Conservation (phyloP, 306 rosid genomes). For the Alnus rubra region DNA sequence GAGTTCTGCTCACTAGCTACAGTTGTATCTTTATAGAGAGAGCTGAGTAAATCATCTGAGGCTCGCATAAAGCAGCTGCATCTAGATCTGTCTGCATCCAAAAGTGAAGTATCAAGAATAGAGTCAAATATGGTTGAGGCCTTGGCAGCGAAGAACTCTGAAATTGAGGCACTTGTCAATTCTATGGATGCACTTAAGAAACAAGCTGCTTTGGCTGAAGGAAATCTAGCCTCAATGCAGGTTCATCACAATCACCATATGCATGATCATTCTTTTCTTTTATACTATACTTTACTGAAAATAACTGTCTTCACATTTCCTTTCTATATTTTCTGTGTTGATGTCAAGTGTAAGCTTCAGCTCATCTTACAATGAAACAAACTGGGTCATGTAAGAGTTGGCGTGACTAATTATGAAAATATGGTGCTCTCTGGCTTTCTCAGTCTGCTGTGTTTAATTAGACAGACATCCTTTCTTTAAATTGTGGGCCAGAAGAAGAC, state of each 20-base stretch:
- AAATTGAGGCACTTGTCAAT: conserved; percentile 79
- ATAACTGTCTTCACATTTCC: conserved; percentile 23
- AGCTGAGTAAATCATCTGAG: conserved; percentile 85
- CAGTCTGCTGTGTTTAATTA: too few species aligned
- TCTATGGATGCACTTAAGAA: conserved; percentile 84
- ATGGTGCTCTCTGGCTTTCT: too few species aligned
- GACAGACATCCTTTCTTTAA: too few species aligned
- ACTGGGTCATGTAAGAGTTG: too few species aligned
- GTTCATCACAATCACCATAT: conserved; percentile 42
- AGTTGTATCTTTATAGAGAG: conserved; percentile 64
- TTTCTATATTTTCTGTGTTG: conserved; percentile 1
- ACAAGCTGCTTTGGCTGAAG: conserved; percentile 89
- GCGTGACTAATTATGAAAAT: too few species aligned
- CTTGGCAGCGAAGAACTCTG: conserved; percentile 88
- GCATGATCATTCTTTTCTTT: not conserved
- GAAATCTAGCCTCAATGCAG: conserved; percentile 91
- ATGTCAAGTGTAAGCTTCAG: not conserved
- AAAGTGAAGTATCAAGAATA: conserved; percentile 75
- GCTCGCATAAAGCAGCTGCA: conserved; percentile 81
- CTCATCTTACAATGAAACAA: not conserved
- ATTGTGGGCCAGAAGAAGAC: too few species aligned
- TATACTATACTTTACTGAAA: conserved; percentile 3
- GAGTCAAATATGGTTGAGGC: conserved; percentile 92
- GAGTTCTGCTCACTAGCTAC: conserved; percentile 12
- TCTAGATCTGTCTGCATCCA: conserved; percentile 70